These are phyloP conservation scores for Scedosporium aurantiacum DNA, from an alignment of 2,329 filamentous ascomycete genomes.

Conservation along the genomic window DNA sequence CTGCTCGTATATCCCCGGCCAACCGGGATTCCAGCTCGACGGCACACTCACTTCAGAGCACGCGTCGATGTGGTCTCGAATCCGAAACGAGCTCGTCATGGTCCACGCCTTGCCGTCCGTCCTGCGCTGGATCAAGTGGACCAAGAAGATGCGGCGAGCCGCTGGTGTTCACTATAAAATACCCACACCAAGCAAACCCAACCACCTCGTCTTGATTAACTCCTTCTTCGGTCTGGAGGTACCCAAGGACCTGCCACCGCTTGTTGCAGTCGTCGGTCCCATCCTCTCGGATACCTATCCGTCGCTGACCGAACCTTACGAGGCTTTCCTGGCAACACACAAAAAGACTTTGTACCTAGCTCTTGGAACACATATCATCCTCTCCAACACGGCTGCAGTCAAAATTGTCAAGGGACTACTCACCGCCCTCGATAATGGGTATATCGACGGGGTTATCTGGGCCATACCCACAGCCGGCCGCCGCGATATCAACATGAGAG, in stretches of 20 bases:
- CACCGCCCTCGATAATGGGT: background rate
- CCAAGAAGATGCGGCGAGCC: constrained; percentile 20
- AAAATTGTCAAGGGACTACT: background rate
- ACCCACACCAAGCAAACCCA: constrained; percentile 21
- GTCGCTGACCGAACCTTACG: background rate
- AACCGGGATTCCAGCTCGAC: constrained; percentile 29
- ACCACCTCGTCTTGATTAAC: constrained; percentile 30
- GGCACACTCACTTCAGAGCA: constrained; percentile 24
- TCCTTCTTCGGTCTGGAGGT: constrained; percentile 23
- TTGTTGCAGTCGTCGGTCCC: constrained; percentile 26
- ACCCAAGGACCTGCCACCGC: constrained; percentile 29
- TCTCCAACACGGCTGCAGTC: background rate
- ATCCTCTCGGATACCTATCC: constrained; percentile 24
- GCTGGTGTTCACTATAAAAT: constrained; percentile 21
- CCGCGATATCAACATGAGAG: background rate
- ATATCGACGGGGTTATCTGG: background rate
- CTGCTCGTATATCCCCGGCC: constrained; percentile 27
- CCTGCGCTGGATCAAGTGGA: constrained; percentile 19
- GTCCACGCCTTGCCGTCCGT: constrained; percentile 19
- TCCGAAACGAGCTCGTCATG: constrained; percentile 23
- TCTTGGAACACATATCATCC: background rate
- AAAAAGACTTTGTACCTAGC: background rate
- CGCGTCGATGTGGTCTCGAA: constrained; percentile 24
- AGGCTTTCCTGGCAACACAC: background rate
- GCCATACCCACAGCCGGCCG: background rate